Evolutionary conservation across 352 stramenopile species (phyloP), one percentile per base, ranked within the genome.

Genomic region (Globisporangium cystogenes): DNA sequence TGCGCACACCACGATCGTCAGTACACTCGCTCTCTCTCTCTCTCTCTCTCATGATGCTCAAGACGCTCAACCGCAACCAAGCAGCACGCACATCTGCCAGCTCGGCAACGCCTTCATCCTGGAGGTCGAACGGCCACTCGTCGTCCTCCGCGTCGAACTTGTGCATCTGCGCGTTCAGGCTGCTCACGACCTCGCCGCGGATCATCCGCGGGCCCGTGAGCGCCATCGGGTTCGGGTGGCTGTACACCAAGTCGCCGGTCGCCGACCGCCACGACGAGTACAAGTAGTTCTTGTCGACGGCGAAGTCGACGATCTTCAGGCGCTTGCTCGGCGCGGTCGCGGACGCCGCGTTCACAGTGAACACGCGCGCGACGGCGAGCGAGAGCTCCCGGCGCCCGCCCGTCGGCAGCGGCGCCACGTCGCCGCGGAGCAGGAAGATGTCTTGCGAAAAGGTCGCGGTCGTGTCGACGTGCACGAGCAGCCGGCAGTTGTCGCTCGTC

Each of bases 241-340:
- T 76, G 54, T 70, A 87, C 15, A 87, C 64, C 18, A 78, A 72
- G 27, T 89, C 74, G 0, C 76, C 73, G 44, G 65, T 70, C 8
- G 81, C 48, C 12, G 76, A 87, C 1, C 80, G 68, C 80, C 81
- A 91, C 1, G 74, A 76, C n/a, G 76, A 89, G 40, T 84, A 88
- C 35, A 91, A 48, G 23, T 74, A 76, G 26, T 74, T 77, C 40
- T 85, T 75, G 40, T 91, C 74, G 11, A 89, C 68, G 0, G 70
- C 69, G 59, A 91, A 89, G 49, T 89, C 77, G 21, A 91, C 72
- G 53, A 91, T 76, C 48, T 80, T 82, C 3, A 85, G 57, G 1
- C 76, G 64, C 26, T 79, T 68, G 29, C 74, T 70, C 1, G 40
- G 37, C 39, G 62, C 51, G 10, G 35, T 43, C 14, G 36, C 39